These are phyloP conservation scores for Arabidopsis suecica DNA, from an alignment of 345 rosid genomes.

Conservation along the genomic window DNA sequence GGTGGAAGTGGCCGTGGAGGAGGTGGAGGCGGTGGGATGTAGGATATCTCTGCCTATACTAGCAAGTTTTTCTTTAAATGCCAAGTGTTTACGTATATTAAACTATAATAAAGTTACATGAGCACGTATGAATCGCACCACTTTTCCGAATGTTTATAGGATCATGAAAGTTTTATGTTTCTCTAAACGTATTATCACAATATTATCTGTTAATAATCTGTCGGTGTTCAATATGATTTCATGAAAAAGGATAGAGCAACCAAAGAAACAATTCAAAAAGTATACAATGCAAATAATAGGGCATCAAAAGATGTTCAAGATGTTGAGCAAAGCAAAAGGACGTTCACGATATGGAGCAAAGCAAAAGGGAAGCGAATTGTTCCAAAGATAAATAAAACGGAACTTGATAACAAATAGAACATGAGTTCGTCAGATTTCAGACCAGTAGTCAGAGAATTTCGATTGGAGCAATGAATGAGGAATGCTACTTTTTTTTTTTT, in stretches of 20 bases:
- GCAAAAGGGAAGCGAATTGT: background rate
- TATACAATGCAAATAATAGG: background rate
- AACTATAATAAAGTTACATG: slow-evolving; percentile 30
- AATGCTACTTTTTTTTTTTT: too few relatives aligned
- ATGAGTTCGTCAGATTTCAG: too few relatives aligned
- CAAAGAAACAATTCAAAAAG: background rate
- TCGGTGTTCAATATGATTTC: background rate
- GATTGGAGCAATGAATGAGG: background rate
- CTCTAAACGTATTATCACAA: background rate
- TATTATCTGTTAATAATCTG: background rate
- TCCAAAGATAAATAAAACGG: background rate
- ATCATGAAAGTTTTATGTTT: slow-evolving; percentile 9
- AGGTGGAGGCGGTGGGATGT: background rate
- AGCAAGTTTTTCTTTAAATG: background rate
- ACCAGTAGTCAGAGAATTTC: too few relatives aligned
- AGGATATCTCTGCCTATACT: slow-evolving; percentile 4
- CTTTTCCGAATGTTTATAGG: slow-evolving; percentile 11
- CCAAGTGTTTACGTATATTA: slow-evolving; percentile 2
- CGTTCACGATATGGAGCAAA: background rate
- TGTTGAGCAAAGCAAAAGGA: background rate
- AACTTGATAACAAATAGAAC: too few relatives aligned
- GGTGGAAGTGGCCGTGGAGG: slow-evolving; percentile 3
- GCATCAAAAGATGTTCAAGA: background rate
- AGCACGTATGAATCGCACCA: background rate
- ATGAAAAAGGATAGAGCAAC: background rate